Conservation (phyloP, 2,329 filamentous ascomycete genomes). For the Fusarium sp. region DNA sequence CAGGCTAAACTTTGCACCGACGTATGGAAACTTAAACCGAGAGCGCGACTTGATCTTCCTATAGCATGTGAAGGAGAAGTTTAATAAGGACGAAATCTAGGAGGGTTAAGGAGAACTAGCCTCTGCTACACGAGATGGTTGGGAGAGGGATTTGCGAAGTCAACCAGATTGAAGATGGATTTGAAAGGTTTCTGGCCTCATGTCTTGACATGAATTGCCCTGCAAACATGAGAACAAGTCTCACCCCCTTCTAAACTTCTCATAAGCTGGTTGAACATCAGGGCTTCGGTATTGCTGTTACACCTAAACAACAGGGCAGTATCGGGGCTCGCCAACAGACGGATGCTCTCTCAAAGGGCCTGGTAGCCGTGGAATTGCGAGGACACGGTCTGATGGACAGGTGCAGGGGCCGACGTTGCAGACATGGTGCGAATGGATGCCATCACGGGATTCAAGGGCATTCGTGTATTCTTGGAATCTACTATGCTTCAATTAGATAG, state of each 20-base stretch:
- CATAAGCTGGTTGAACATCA: neutral
- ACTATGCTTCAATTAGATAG: neutral
- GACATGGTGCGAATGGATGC: neutral
- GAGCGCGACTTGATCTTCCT: neutral
- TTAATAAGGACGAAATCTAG: neutral
- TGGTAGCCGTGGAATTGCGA: neutral
- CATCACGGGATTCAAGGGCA: neutral
- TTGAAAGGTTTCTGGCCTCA: neutral
- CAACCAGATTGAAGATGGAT: neutral
- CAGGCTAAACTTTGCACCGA: neutral
- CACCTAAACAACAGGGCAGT: neutral
- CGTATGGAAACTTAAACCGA: neutral
- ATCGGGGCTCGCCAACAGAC: neutral
- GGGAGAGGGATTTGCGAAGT: neutral
- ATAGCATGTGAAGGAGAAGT: neutral
- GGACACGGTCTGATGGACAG: neutral
- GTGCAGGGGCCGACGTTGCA: neutral
- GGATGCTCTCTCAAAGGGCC: neutral
- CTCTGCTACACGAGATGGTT: neutral
- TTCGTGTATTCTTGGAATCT: accelerated
- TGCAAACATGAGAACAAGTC: neutral
- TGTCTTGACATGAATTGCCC: neutral
- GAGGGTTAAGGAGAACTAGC: neutral
- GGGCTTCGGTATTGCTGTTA: neutral
- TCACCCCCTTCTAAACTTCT: neutral